Percentiles rank a stretch among this genome's conserved stretches.
These are phyloP conservation scores for Moesziomyces globuligerus DNA, from an alignment of 1,284 basidiomycete genomes.

Conservation along the genomic window DNA sequence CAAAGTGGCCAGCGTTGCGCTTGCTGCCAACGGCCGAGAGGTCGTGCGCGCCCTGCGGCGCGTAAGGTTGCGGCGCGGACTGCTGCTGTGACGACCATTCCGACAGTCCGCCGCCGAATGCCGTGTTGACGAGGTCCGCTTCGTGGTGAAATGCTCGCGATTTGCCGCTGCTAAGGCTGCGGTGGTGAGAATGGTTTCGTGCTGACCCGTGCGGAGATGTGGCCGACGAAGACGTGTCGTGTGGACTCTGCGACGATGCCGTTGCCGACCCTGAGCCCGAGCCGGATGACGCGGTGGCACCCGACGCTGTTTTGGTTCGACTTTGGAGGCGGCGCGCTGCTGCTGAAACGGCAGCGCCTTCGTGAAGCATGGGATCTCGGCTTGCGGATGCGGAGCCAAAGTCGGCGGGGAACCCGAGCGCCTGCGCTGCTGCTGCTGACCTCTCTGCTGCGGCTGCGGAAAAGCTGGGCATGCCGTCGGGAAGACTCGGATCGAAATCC, in stretches of 20 bases:
- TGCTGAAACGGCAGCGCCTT: constrained; percentile 24
- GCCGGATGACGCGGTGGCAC: constrained; percentile 25
- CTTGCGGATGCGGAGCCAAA: constrained; percentile 21
- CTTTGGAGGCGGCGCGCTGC: constrained; percentile 35
- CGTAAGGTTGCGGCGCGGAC: constrained; percentile 13
- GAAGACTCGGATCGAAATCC: constrained; percentile 60
- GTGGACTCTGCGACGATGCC: constrained; percentile 43
- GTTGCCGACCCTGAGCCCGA: constrained; percentile 47
- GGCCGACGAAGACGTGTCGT: constrained; percentile 45
- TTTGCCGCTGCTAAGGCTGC: constrained; percentile 37
- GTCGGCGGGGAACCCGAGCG: constrained; percentile 32
- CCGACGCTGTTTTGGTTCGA: constrained; percentile 21
- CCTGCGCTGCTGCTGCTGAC: constrained; percentile 33
- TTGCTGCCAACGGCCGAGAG: constrained; percentile 39
- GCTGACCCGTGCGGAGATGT: constrained; percentile 43
- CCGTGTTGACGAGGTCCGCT: constrained; percentile 44
- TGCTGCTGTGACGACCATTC: constrained; percentile 33
- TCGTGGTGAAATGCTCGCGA: constrained; percentile 36
- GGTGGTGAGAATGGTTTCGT: constrained; percentile 24
- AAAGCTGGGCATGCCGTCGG: constrained; percentile 60
- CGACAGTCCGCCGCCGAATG: constrained; percentile 36
- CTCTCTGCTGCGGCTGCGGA: constrained; percentile 53
- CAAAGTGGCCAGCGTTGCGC: constrained; percentile 35
- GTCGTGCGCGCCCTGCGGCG: constrained; percentile 26
- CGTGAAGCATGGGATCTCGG: constrained; percentile 34